A percentile compares a stretch with the other conserved stretches of the same genome.
Evolutionary conservation across 108 stramenopile species (phyloP).

Genomic region (Cyclostephanos invisitatus): DNA sequence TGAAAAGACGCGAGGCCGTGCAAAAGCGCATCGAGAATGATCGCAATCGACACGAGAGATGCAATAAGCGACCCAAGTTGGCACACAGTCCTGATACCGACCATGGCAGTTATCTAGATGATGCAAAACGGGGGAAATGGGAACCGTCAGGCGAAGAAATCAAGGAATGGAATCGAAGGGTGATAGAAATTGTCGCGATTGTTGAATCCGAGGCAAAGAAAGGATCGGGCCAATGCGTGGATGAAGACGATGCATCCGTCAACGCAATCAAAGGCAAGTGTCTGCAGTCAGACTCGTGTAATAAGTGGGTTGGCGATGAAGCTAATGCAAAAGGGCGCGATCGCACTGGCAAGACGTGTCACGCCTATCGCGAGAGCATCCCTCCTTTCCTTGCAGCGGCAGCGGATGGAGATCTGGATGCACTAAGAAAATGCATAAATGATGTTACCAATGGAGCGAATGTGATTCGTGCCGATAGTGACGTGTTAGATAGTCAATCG

Average conservation of each 20-base stretch:
- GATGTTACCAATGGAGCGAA: neutral
- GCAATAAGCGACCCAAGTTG: constrained; percentile 17
- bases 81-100: constrained; percentile 1
- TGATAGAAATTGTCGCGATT: constrained; percentile 57
- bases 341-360: constrained; percentile 54
- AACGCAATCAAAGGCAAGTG: neutral
- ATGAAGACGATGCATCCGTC: neutral
- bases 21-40: constrained; percentile 35
- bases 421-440: constrained; percentile 28
- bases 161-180: constrained; percentile 61
- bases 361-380: constrained; percentile 68
- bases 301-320: neutral
- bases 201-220: constrained; percentile 52
- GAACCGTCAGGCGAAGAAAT: constrained; percentile 62
- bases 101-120: neutral
- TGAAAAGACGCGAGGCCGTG: constrained; percentile 44
- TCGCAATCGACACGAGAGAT: constrained; percentile 16
- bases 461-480: constrained; percentile 1
- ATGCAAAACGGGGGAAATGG: constrained; percentile 29
- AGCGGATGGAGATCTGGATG: constrained; percentile 58
- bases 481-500: neutral
- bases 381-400: constrained; percentile 74
- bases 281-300: neutral
- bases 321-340: constrained; percentile 27
- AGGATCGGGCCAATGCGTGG: neutral